Evolutionary conservation across 2,329 filamentous ascomycete species (phyloP).

Genomic region (Waltergamsia citrina): DNA sequence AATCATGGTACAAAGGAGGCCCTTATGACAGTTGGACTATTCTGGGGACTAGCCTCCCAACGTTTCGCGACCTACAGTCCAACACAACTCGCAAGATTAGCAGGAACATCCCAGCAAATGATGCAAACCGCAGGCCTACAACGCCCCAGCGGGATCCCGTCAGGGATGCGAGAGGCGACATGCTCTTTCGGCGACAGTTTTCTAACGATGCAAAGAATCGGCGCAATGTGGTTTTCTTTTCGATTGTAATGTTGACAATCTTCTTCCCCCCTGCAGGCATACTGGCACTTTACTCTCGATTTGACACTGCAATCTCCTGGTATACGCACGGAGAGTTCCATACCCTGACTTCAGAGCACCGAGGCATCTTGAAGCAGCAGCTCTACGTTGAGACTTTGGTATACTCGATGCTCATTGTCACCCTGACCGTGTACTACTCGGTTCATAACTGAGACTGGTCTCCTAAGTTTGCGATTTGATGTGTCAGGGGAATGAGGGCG

Average conservation of each 20-base stretch:
- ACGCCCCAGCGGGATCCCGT: conserved; percentile 19
- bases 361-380: conserved; percentile 21
- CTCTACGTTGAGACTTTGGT: conserved; percentile 23
- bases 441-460: conserved; percentile 1
- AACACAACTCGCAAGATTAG: background rate
- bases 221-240: conserved; percentile 25
- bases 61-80: background rate
- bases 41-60: background rate
- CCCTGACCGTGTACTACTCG: conserved; percentile 18
- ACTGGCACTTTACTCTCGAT: conserved; percentile 31
- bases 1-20: conserved; percentile 1
- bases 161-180: conserved; percentile 17
- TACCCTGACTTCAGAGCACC: conserved; percentile 22
- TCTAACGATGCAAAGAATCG: conserved; percentile 16
- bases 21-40: conserved; percentile 3
- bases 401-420: conserved; percentile 19
- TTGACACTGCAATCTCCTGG: conserved; percentile 37
- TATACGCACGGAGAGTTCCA: conserved; percentile 34
- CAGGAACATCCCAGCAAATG: background rate
- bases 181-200: conserved; percentile 16
- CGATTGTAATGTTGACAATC: conserved; percentile 26
- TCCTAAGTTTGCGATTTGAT: background rate
- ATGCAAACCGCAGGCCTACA: conserved; percentile 10
- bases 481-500: too few species aligned
- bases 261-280: conserved; percentile 37